These are phyloP conservation scores for Cordyceps militaris DNA, from an alignment of 2,329 filamentous ascomycete species.

Conservation along the genomic window DNA sequence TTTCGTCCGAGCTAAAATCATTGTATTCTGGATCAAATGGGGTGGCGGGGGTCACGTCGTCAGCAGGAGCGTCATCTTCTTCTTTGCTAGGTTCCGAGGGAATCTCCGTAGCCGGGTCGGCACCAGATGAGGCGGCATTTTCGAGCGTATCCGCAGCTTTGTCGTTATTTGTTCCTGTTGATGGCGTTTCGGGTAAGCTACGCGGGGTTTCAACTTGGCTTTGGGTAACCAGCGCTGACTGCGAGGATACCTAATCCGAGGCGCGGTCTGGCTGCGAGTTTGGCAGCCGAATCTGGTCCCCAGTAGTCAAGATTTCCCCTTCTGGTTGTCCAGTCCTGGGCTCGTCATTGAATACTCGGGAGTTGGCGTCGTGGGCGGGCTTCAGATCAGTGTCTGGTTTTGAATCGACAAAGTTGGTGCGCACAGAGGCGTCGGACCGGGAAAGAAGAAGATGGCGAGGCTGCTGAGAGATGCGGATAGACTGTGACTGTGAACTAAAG, in stretches of 20 bases:
- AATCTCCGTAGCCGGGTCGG: background rate
- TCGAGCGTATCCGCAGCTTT: background rate
- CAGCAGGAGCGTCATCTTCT: constrained; percentile 35
- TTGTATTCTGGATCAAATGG: constrained; percentile 53
- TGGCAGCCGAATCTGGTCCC: background rate
- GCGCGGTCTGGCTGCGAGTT: background rate
- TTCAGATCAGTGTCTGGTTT: background rate
- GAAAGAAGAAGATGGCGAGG: constrained; percentile 11
- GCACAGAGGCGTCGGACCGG: background rate
- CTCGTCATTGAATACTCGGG: background rate
- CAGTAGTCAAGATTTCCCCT: background rate
- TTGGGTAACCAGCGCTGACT: background rate
- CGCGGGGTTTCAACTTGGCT: background rate
- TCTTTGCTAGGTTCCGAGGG: constrained; percentile 14
- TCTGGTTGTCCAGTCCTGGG: background rate
- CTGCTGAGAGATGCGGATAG: constrained; percentile 10
- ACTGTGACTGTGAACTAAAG: background rate
- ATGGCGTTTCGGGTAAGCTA: background rate
- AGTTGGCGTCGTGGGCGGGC: background rate
- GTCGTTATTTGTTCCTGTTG: background rate
- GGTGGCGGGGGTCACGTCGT: constrained; percentile 56
- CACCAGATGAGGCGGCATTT: background rate
- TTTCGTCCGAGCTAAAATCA: constrained; percentile 66
- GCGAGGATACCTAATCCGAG: constrained; percentile 5
- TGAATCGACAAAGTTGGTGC: background rate